Evolutionary conservation across 352 stramenopile species (phyloP), one percentile per base, ranked within the genome.

Genomic region (Phytophthora pini): DNA sequence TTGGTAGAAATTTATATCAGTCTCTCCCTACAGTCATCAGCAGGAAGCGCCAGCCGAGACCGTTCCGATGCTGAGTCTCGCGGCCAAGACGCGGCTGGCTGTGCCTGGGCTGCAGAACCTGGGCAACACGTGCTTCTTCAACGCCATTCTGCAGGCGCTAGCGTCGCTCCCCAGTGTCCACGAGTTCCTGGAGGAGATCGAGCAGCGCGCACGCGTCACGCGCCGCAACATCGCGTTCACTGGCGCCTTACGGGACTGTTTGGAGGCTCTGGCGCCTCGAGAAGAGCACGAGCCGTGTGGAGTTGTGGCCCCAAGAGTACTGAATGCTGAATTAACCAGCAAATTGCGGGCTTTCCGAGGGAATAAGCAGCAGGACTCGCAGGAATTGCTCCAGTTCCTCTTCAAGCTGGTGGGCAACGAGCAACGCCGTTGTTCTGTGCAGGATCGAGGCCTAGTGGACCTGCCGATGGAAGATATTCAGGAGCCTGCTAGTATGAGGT

Each of bases 61-160:
- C 17, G 17, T 1, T 20, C 17, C 17, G 15, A 76, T 71, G 61
- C 26, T 38, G 34, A 68, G 51, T 50, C 45, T 72, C 40, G 68
- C 51, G 36, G 56, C 57, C 53, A 66, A 69, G 63, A 65, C 57
- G 57, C 63, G 64, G 11, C 29, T 69, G 27, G 39, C 56, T 3
- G 53, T 69, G 15, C 61, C 86, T 1, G 89, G 89, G n/a, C 79
- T 96, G 39, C 76, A 90, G 66, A 97, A 97, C 61, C 72, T 97
- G n/a, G 88, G 89, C 67, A 97, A 97, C 65, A 94, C 89, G 47
- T 97, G 89, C 74, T 97, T 94, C 65, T 94, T 97, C 75, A 97
- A 97, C 62, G 89, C 88, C 29, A 93, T 97, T 51, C 74, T 96
- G 51, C 89, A 97, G 67, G 84, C 86, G 50, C 72, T 97, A 29